Percentiles rank a stretch among this genome's conserved stretches.
These are phyloP conservation scores for Bretschneidera sinensis DNA, from an alignment of 345 rosid genomes.

Conservation along the genomic window DNA sequence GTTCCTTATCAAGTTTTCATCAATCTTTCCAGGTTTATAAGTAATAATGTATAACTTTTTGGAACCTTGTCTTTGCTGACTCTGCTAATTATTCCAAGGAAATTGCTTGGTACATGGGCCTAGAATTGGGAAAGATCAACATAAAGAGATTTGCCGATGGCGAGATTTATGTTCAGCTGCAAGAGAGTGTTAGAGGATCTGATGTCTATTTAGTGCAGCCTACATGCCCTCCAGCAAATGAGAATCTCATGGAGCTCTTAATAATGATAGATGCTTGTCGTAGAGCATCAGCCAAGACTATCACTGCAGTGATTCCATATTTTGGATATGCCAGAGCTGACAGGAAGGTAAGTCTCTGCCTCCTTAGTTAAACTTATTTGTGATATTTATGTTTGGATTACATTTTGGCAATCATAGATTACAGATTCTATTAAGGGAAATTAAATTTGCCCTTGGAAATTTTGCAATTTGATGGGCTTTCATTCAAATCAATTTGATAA, in stretches of 20 bases:
- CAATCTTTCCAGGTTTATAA: not conserved
- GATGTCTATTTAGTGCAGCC: conserved; percentile 92
- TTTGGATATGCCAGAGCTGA: conserved; percentile 99
- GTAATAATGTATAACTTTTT: not conserved
- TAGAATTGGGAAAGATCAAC: conserved; percentile 79
- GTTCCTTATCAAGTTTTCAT: not conserved
- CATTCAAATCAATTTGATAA: no score
- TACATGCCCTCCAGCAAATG: conserved; percentile 96
- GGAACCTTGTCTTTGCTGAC: not conserved
- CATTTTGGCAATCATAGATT: not conserved
- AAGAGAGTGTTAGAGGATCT: conserved; percentile 96
- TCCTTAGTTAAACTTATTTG: not conserved
- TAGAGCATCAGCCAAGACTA: conserved; percentile 90
- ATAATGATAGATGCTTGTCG: conserved; percentile 96
- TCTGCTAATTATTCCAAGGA: conserved; percentile 43
- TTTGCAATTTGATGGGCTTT: not conserved
- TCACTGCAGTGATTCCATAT: conserved; percentile 92
- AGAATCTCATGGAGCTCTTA: conserved; percentile 96
- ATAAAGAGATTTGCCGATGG: conserved; percentile 97
- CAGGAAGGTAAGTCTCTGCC: conserved; percentile 55
- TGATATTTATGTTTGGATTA: not conserved
- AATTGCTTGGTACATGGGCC: conserved; percentile 92
- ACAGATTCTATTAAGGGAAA: not conserved
- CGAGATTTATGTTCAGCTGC: conserved; percentile 83
- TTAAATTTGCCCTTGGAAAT: not conserved